Evolutionary conservation across 148 eudicot genomes (phyloP), one percentile per base, ranked within the genome.

Genomic region (Rhododendron ferrugineum): DNA sequence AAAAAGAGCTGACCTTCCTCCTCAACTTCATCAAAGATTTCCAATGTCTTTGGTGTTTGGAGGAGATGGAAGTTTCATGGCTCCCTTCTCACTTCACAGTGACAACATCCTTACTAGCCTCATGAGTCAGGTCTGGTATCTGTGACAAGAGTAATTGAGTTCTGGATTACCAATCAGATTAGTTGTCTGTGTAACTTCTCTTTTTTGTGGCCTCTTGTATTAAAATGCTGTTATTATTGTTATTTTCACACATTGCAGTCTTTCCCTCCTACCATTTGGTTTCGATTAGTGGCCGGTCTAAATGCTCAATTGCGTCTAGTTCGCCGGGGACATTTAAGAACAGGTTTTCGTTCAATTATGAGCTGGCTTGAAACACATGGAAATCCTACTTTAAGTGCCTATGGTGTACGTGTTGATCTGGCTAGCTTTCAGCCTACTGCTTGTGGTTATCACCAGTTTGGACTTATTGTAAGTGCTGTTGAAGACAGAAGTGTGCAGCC

Each of bases 21-120:
- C 98, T 84, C 91, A 85, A 70, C 96, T 97, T 86, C 91, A 89
- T 81, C 98, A 92, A 82, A 90, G 98, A 81, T 91, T 94, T 84
- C 99, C 99, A 14, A 88, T 97, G 92, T 92, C 93, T 40, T 82
- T 95, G 81, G 88, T 93, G 13, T 95, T 94, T 89, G 99, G 99
- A 30, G 99, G 99, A 80, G 93, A 95, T 90, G 99, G 99, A 89
- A 93, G 95, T 85, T 97, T 94, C 87, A 97, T 97, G 98, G 90
- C 94, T 87, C 98, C 99, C 85, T 95, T 95, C 88, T 93, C 88
- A 83, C 94, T 97, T 84, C 94, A 94, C 79, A 95, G 92, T 81
- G 99, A 97, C 81, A 93, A 92, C 86, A 93, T 97, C 79, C 86
- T 95, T 83, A 97, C 98, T 60, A 92, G 97, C 92, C 94, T 97